These are phyloP conservation scores for Sonneratia caseolaris DNA, from an alignment of 345 rosid genomes.

Conservation along the genomic window DNA sequence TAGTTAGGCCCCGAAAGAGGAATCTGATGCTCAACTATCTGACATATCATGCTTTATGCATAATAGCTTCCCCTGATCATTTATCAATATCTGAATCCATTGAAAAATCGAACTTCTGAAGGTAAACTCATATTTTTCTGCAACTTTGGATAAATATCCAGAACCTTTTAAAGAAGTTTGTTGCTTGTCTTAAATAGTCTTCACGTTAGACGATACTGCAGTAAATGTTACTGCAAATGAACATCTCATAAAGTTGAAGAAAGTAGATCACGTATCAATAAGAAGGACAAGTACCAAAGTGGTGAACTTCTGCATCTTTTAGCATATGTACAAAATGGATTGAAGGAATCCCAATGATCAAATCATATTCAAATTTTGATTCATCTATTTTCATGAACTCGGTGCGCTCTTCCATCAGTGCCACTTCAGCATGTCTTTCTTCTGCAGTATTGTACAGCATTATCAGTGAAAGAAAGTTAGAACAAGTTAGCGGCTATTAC, in stretches of 20 bases:
- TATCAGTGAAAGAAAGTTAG: background rate
- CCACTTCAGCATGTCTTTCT: background rate
- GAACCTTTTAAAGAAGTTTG: background rate
- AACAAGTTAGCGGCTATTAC: background rate
- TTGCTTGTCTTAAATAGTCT: background rate
- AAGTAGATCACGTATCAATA: background rate
- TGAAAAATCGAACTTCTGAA: no score
- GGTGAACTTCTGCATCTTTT: background rate
- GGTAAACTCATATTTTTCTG: background rate
- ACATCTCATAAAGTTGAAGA: background rate
- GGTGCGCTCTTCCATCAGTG: background rate
- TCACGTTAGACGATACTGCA: background rate
- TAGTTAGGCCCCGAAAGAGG: no score
- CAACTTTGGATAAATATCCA: background rate
- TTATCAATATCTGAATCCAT: no score
- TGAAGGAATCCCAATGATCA: conserved; percentile 1
- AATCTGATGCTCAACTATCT: no score
- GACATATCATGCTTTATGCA: no score
- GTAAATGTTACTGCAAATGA: background rate
- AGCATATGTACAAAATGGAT: background rate
- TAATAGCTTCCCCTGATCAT: no score
- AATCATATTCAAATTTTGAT: background rate
- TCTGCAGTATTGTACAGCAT: background rate
- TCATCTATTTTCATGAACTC: background rate
- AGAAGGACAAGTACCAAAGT: background rate